A percentile compares a stretch with the other conserved stretches of the same genome.
Evolutionary conservation across 2,329 filamentous ascomycete species (phyloP).

Genomic region (Colletotrichum sp.): DNA sequence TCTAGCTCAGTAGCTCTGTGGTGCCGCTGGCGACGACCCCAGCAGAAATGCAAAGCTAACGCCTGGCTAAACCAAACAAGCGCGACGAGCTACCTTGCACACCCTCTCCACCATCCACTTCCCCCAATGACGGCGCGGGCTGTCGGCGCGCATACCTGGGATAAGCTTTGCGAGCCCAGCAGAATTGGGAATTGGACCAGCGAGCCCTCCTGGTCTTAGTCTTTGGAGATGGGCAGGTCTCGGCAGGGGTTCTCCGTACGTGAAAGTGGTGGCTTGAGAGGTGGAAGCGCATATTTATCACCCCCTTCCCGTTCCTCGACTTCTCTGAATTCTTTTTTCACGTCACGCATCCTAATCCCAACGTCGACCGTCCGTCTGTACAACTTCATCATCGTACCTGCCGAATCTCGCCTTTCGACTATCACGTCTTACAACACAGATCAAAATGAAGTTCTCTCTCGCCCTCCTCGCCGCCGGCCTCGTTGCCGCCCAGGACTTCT

Average conservation of each 20-base stretch:
- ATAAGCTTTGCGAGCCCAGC: conserved; percentile 13
- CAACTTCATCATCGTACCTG: neutral
- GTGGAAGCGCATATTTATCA: conserved; percentile 2
- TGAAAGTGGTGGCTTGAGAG: neutral
- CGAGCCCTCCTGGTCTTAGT: neutral
- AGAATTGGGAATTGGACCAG: neutral
- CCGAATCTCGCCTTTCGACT: neutral
- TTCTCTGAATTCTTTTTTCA: rapidly evolving
- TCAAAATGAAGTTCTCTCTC: conserved; percentile 46
- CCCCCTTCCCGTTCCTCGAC: neutral
- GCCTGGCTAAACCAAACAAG: neutral
- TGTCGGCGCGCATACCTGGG: neutral
- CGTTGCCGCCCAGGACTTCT: conserved; percentile 42
- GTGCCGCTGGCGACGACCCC: neutral
- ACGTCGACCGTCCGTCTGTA: neutral
- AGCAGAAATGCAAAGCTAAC: neutral
- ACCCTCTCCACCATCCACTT: neutral
- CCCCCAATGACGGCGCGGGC: neutral
- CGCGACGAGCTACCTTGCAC: neutral
- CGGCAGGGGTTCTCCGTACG: conserved; percentile 3
- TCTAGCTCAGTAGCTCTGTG: neutral
- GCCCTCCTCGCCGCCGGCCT: conserved; percentile 38
- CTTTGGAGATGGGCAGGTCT: neutral
- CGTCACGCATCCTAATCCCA: neutral
- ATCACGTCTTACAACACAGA: neutral